phyloP scores from a whole-genome alignment of 306 rosid genomes.

The Rubus idaeus region DNA sequence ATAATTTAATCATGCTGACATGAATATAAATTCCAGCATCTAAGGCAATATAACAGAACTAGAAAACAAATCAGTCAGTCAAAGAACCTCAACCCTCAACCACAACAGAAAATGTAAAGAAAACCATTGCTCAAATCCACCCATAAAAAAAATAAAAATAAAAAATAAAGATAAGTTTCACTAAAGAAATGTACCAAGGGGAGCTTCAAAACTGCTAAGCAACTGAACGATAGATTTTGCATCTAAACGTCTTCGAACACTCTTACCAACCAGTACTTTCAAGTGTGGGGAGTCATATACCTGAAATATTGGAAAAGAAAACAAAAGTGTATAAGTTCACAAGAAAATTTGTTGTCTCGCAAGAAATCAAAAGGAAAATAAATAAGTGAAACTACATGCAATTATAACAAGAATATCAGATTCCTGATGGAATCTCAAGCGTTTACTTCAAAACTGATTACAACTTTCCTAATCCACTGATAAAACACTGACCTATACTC shows the following conservation, averaged over 20 bases:
- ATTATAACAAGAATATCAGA: not conserved
- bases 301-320: conserved; percentile 35
- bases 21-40: not conserved
- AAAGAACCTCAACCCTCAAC: not conserved
- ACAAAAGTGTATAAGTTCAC: not conserved
- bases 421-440: not conserved
- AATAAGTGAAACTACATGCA: not conserved
- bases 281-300: conserved; percentile 78
- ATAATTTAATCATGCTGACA: not conserved
- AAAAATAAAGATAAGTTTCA: not conserved
- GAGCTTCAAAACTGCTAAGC: conserved; percentile 70
- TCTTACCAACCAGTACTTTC: conserved; percentile 62
- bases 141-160: not conserved
- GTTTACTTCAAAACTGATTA: not conserved
- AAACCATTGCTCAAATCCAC: conserved; percentile 5
- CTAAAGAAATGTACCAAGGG: conserved; percentile 45
- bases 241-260: conserved; percentile 72
- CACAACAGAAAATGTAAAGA: not conserved
- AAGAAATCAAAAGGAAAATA: too few species aligned
- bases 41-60: not conserved
- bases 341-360: not conserved
- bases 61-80: not conserved
- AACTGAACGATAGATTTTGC: conserved; percentile 74
- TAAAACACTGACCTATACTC: not conserved
- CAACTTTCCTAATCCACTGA: not conserved